phyloP scores from a whole-genome alignment of 176 grass and related monocot genomes.

The Oryza officinalis region DNA sequence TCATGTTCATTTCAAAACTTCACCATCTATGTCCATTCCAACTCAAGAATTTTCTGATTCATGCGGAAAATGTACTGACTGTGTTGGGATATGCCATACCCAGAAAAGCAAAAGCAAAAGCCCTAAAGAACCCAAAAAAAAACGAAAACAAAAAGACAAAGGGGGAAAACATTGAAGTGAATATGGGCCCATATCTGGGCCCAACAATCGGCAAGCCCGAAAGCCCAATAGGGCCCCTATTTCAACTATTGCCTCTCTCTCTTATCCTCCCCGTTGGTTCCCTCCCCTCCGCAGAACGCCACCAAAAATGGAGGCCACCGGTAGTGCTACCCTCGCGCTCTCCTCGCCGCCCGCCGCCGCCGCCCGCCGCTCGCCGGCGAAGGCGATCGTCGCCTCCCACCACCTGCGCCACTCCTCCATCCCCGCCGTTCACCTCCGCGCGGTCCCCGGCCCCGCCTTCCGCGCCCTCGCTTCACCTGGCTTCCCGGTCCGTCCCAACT shows the following conservation, averaged over 20 bases:
- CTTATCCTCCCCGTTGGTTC: slow-evolving; percentile 45
- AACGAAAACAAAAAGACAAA: neutral
- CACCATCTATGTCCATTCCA: too few species aligned
- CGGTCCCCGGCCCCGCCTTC: neutral
- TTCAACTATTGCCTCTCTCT: neutral
- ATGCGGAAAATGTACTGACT: too few species aligned
- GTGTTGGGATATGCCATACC: too few species aligned
- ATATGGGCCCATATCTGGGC: neutral
- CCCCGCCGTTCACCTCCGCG: slow-evolving; percentile 1
- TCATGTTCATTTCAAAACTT: too few species aligned
- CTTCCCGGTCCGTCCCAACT: slow-evolving; percentile 1
- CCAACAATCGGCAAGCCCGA: neutral
- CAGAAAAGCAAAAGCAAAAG: too few species aligned
- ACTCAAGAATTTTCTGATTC: too few species aligned
- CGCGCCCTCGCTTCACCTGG: neutral
- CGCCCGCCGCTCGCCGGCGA: slow-evolving; percentile 10
- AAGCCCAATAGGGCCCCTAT: neutral
- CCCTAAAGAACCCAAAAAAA: too few species aligned
- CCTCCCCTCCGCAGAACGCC: slow-evolving; percentile 42
- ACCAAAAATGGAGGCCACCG: slow-evolving; percentile 38
- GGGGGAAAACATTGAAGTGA: neutral
- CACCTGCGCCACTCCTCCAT: neutral
- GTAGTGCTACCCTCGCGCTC: slow-evolving; percentile 5
- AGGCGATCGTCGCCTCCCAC: neutral
- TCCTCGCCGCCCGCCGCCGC: slow-evolving; percentile 37